Base-by-base conservation (phyloP, 1,284 basidiomycete genomes). In the Neonothopanus nambi region DNA sequence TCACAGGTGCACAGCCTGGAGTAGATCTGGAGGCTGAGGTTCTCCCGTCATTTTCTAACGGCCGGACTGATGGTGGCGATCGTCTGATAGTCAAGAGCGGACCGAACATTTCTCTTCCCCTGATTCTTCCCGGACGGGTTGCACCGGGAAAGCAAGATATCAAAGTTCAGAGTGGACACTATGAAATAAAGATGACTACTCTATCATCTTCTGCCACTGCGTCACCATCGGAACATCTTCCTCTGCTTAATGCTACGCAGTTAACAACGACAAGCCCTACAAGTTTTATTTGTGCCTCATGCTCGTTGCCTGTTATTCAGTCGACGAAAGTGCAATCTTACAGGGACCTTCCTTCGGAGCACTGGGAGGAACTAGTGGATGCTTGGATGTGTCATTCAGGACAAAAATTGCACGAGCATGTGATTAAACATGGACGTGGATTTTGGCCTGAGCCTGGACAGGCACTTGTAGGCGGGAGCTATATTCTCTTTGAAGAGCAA, bases 381-480 rank as follows among this genome's bases (percentile, higher is more conserved):
- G 89, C 93, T 2, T 98, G 95, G 95, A 95, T 99, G 91, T 98
- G 95, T 65, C 96, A 98, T 70, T 72, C 85, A 18, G 94, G 97
- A 65, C 94, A 96, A 70, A 83, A 81, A 28, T 72, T 95, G 44
- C 81, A 88, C 52, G 85, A 87, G 21, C 79, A 87, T 15, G 79
- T 93, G 3, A 73, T 82, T 42, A 77, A 81, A 58, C 80, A 83
- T 59, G 82, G 84, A 1, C 80, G 78, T 60, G 91, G 88, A 0
- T 93, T 95, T 67, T 93, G 91, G 89, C 94, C 94, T 0, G 70
- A 73, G 1, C 63, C 66, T 23, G 80, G 81, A 1, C 82, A 90
- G 58, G 89, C 85, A 1, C 77, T 95, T 30, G 90, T 95, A 24
- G 93, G 93, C 1, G 90, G 89, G 15, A 90, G 89, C 59, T 95